Evolutionary conservation across 1,284 basidiomycete species (phyloP), one percentile per base, ranked within the genome.

Genomic region (Fomitiporia mediterranea): DNA sequence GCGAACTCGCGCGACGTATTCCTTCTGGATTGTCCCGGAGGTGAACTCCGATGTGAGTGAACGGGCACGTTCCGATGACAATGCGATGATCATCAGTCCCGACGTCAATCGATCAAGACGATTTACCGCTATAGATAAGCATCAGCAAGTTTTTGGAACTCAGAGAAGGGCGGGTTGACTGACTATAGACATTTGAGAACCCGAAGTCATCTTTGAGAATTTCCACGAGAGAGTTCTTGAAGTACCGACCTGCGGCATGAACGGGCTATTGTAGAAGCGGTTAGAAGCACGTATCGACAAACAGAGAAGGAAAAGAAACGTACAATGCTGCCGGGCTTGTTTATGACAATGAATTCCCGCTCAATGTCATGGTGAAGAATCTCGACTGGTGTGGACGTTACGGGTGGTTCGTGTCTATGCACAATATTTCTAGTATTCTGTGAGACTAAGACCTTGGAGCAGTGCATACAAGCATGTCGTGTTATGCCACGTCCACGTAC

Each of bases 391-490:
- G 82, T 91, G 4, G 90, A 86, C 1, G 94, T 90, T 2, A 99
- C 88, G 0, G 97, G 94, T 3, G 97, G 96, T 70, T 99, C 97
- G 68, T 99, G 97, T 15, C 93, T 78, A 70, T 98, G 95, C 1
- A 96, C 93, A 3, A 93, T 82, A 68, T 98, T 98, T 66, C 93
- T 96, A 62, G 2, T 39, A 19, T 52, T 46, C 15, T 43, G 7
- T 9, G 17, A 5, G 3, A 23, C 2, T n/a, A 15, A 21, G 37
- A 44, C 17, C 30, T 46, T 8, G 21, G 57, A 61, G 44, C 65
- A 61, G 0, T 62, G 50, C 34, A 40, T 37, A 48, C 34, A 37
- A 37, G 48, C 49, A 42, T 28, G 42, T 39, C 35, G 56, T 43
- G 17, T 5, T 32, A 55, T 23, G 11, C 25, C 2, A 32, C 9